These are phyloP conservation scores for Rhizopus delemar DNA, from an alignment of 371 early-diverging fungal genomes.

Conservation along the genomic window DNA sequence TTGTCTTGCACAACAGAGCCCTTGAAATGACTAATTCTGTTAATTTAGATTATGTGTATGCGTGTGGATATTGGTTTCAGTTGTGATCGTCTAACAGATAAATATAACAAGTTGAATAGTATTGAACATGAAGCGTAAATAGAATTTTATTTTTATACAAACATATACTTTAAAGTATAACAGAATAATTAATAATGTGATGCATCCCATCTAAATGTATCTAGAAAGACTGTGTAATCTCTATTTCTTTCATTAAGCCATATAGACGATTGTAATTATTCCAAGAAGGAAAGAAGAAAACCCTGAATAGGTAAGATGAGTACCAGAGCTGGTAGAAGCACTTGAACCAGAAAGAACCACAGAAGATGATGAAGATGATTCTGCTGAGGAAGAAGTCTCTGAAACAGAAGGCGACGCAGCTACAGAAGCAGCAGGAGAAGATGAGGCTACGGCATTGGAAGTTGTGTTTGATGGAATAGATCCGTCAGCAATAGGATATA, in stretches of 20 bases:
- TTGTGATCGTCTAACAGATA: too few relatives aligned
- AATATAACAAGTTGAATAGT: too few relatives aligned
- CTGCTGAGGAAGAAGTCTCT: neutral
- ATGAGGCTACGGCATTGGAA: neutral
- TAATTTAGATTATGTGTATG: too few relatives aligned
- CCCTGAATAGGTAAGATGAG: neutral
- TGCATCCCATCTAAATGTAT: neutral
- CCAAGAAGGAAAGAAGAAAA: neutral
- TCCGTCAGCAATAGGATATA: constrained; percentile 32
- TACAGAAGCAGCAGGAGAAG: neutral
- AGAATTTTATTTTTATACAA: too few relatives aligned
- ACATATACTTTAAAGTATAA: too few relatives aligned
- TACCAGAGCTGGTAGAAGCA: neutral
- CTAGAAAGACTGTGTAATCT: too few relatives aligned
- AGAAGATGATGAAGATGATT: neutral
- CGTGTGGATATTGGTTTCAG: too few relatives aligned
- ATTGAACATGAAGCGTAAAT: too few relatives aligned
- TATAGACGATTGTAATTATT: neutral
- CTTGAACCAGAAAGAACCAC: neutral
- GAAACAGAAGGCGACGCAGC: neutral
- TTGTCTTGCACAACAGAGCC: too few relatives aligned
- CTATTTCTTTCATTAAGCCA: neutral
- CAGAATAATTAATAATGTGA: neutral
- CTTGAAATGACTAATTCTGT: too few relatives aligned
- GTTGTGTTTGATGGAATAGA: constrained; percentile 15